Evolutionary conservation across 805 yeast species (phyloP).

Genomic region (Sugiyamaella smithiae): DNA sequence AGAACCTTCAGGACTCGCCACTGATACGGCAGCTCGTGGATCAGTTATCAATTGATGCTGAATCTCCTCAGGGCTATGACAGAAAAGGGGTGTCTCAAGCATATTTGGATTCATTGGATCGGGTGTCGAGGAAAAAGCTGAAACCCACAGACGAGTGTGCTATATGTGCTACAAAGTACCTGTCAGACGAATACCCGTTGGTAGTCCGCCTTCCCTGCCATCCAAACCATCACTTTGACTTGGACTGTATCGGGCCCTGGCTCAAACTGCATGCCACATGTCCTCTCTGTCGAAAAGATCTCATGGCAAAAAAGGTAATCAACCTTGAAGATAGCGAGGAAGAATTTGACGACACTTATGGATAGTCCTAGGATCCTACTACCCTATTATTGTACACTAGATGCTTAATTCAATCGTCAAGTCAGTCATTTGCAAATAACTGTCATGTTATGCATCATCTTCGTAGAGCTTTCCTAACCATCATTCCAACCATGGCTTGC

Average conservation of each 20-base stretch:
- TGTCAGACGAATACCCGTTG: constrained; percentile 72
- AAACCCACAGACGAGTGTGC: constrained; percentile 64
- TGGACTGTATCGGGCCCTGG: constrained; percentile 93
- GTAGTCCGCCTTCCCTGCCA: constrained; percentile 74
- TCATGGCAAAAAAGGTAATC: constrained; percentile 48
- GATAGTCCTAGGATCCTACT: not conserved
- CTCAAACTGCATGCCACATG: constrained; percentile 58
- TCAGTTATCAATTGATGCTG: constrained; percentile 10
- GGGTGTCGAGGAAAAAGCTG: constrained; percentile 52
- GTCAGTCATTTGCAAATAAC: no score
- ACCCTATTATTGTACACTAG: no score
- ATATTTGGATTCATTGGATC: constrained; percentile 71
- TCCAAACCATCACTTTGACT: constrained; percentile 68
- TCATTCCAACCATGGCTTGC: constrained; percentile 23
- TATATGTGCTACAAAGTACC: constrained; percentile 73
- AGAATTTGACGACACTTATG: constrained; percentile 75
- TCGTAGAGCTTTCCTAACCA: constrained; percentile 24
- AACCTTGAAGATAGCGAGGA: constrained; percentile 47
- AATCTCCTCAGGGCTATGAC: not conserved
- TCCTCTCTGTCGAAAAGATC: constrained; percentile 80
- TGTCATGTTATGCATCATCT: not conserved
- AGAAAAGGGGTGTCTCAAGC: constrained; percentile 50
- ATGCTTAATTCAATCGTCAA: no score
- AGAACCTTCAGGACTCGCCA: constrained; percentile 17
- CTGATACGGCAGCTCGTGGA: constrained; percentile 15